Evolutionary conservation across 176 grass and related monocot genomes (phyloP), one percentile per base, ranked within the genome.

Genomic region (Miscanthus lutarioriparius): DNA sequence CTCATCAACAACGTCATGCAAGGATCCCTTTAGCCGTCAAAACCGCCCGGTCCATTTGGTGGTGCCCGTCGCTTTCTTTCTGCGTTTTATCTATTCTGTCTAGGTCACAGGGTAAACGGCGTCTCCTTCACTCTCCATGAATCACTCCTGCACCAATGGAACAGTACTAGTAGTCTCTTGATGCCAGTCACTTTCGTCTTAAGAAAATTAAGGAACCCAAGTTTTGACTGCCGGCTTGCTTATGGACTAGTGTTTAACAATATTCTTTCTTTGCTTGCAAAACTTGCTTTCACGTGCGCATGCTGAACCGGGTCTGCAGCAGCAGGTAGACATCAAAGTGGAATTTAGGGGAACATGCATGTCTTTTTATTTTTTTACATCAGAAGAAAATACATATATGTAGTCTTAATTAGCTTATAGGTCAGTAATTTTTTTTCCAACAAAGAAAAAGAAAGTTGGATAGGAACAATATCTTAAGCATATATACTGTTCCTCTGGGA

Each of bases 1-100:
- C 74, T 67, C 74, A 56, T 58, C 83, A 73, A 82, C 83, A 78
- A 74, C 65, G 79, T 86, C 83, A 86, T 87, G 78, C 85, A 82
- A 81, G 54, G 72, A 69, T 85, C 30, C 5, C 35, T 23, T 49
- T 76, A 38, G 72, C 37, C 73, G 80, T 77, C 47, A 39, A 68
- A 69, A 62, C 10, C 32, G 3, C 4, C 37, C 9, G 15, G n/a
- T 33, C 33, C 71, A 28, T 48, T 86, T 14, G 74, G 27, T 14
- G 56, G 36, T 90, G 56, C 66, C 10, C 27, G 67, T 86, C 84
- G 74, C 84, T 90, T 86, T 86, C 88, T 7, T 15, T 20, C 20
- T 14, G 11, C 26, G 43, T 67, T 73, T 73, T 67, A 53, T 76
- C 65, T 48, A 4, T 28, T 23, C 8, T 11, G 22, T 28, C n/a